Base-by-base conservation (phyloP, 257 asterid species). In the Nicotiana undulata region DNA sequence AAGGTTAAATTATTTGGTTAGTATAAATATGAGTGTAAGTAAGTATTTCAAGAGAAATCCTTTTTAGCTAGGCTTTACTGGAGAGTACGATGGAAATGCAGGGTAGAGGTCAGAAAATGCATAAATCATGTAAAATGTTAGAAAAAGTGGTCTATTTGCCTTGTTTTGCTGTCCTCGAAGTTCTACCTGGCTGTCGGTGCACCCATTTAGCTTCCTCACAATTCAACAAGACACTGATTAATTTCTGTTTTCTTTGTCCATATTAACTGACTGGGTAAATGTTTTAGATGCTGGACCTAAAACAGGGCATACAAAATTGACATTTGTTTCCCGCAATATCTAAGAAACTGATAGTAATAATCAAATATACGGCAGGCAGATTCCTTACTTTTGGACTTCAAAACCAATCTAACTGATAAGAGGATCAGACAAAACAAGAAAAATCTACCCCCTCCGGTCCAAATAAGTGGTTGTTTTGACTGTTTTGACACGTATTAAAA, bases 181-280 rank as follows among this genome's bases (percentile, higher is more conserved):
- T 74, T 74, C 78, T 61, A 49, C 26, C 44, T 46, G 46, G 79
- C 63, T 74, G 79, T 74, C 79, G 79, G 63, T 74, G 79, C 79
- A 8, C 5, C 63, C 26, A 74, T 13, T 12, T 49, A 49, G 61
- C 63, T 44, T 24, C 9, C 49, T 40, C 9, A 13, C 6, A 51
- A 51, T 51, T 51, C 13, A 51, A 51, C 6, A 51, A 15, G 18
- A 13, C 56, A 3, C 10, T 49, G 17, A 51, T 51, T 51, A 51
- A 51, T 9, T 51, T 51, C 11, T 15, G 56, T 51, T 51, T 12
- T 51, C 18, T 51, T 11, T 13, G 15, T 51, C 56, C 56, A 51
- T 13, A 15, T 11, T 51, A 51, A 51, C 56, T 51, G 56, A 51
- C 18, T 13, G 17, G 5, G 18, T 13, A 11, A 51, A 13, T 51